Evolutionary conservation across 805 yeast species (phyloP).

Genomic region (Metschnikowia hibisci): DNA sequence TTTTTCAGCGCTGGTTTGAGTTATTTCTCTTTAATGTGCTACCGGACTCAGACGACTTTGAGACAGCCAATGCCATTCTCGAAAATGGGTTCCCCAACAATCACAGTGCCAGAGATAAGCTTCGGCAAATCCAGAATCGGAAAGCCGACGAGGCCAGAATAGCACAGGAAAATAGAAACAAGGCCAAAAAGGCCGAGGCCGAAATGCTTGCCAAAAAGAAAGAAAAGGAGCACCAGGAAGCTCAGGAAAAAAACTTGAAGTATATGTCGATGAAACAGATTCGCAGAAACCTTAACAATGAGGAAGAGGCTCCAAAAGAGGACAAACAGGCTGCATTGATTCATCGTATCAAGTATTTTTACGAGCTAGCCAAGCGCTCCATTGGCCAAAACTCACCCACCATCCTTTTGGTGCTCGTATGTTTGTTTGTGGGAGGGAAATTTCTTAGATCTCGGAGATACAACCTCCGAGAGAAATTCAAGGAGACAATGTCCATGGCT

Average conservation of each 20-base stretch:
- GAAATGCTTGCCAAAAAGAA: slow-evolving; percentile 19
- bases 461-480: slow-evolving; percentile 27
- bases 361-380: slow-evolving; percentile 20
- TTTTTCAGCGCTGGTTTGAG: slow-evolving; percentile 25
- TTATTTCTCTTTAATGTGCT: slow-evolving; percentile 34
- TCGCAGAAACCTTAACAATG: slow-evolving; percentile 14
- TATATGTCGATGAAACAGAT: slow-evolving; percentile 31
- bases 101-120: slow-evolving; percentile 11
- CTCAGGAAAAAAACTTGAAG: slow-evolving; percentile 23
- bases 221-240: slow-evolving; percentile 13
- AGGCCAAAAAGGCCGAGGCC: slow-evolving; percentile 18
- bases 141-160: slow-evolving; percentile 6
- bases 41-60: slow-evolving; percentile 27
- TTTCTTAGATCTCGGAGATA: slow-evolving; percentile 23
- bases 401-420: slow-evolving; percentile 21
- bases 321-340: slow-evolving; percentile 2
- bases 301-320: neutral
- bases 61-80: slow-evolving; percentile 27
- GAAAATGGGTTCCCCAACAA: slow-evolving; percentile 7
- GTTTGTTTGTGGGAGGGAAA: slow-evolving; percentile 20
- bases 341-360: slow-evolving; percentile 1
- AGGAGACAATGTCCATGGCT: slow-evolving; percentile 42
- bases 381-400: slow-evolving; percentile 28
- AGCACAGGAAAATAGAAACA: slow-evolving; percentile 11
- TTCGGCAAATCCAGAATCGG: slow-evolving; percentile 13